These are phyloP conservation scores for Crithidia fasciculata DNA, from an alignment of 208 protist species.

Conservation along the genomic window DNA sequence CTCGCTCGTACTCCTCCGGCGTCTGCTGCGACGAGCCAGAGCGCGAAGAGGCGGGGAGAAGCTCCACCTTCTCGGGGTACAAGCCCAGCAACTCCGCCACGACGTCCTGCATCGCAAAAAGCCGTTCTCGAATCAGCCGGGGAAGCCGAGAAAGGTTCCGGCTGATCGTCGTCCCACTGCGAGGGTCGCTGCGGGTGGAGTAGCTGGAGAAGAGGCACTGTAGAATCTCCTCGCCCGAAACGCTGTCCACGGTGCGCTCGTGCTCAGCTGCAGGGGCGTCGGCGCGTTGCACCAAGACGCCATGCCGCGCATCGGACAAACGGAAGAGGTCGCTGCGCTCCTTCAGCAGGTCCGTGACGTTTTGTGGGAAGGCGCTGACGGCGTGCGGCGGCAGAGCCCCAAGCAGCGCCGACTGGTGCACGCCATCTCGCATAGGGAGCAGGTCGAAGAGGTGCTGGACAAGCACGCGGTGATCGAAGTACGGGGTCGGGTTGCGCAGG, in stretches of 20 bases:
- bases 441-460: slow-evolving; percentile 78
- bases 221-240: slow-evolving; percentile 75
- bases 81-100: slow-evolving; percentile 55
- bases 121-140: slow-evolving; percentile 29
- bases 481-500: slow-evolving; percentile 59
- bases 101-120: slow-evolving; percentile 65
- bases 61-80: slow-evolving; percentile 81
- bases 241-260: slow-evolving; percentile 28
- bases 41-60: slow-evolving; percentile 21
- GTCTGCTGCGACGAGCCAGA: background rate
- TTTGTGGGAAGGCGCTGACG: slow-evolving; percentile 33
- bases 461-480: slow-evolving; percentile 76
- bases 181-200: slow-evolving; percentile 58
- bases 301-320: slow-evolving; percentile 32
- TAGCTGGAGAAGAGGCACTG: slow-evolving; percentile 64
- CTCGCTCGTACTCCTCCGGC: slow-evolving; percentile 9
- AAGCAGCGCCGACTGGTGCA: slow-evolving; percentile 36
- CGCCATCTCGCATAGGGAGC: slow-evolving; percentile 48
- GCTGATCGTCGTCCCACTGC: slow-evolving; percentile 60
- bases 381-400: slow-evolving; percentile 26
- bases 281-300: slow-evolving; percentile 70
- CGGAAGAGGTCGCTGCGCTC: slow-evolving; percentile 28
- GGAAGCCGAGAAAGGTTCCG: slow-evolving; percentile 56
- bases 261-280: slow-evolving; percentile 39
- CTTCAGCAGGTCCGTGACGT: slow-evolving; percentile 29